Evolutionary conservation across 768 basidiomycete genomes (phyloP), one percentile per base, ranked within the genome.

Genomic region (Roridomyces roridus): DNA sequence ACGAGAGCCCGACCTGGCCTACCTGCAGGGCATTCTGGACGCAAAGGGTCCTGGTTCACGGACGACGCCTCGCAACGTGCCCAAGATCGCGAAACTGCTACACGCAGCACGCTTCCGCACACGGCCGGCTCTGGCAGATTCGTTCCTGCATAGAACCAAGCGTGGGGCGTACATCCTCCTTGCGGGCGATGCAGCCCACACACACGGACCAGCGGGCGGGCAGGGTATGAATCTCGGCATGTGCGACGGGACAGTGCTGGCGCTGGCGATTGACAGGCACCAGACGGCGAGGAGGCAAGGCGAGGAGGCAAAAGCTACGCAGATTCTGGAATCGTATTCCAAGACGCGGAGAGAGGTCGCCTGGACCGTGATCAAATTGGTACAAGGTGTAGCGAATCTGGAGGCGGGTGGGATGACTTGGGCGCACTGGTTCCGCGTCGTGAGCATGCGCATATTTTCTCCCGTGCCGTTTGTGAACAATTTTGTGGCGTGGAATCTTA

Each of bases 301-400:
- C n/a, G n/a, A n/a, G n/a, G n/a, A n/a, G n/a, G n/a, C n/a, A n/a
- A n/a, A n/a, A n/a, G n/a, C n/a, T n/a, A n/a, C n/a, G n/a, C n/a
- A 26, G 21, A 65, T 65, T 7, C 59, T 79, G 17, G 47, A 46
- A 21, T 62, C 54, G 25, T 76, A 72, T 54, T 70, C 69, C 15
- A 42, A 59, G 15, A 42, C 51, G 53, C 74, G 76, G 17, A 69
- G 68, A 18, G 54, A 60, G 15, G 67, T 68, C 9, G 78, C 75
- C 7, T 42, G 72, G 48, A 65, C 68, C 37, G 73, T 76, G 35
- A 76, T 80, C 51, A 55, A 55, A 14, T 51, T 73, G 28, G 69
- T 73, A 20, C 72, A 74, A 57, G 28, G 37, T 5, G 43, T 75
- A 34, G 42, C 70, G 18, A 42, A 51, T 10, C 35, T 69, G 14